A percentile compares a stretch with the other conserved stretches of the same genome.
Conservation (phyloP, 1,139 yeast genomes). For the Yamadazyma dendronema region DNA sequence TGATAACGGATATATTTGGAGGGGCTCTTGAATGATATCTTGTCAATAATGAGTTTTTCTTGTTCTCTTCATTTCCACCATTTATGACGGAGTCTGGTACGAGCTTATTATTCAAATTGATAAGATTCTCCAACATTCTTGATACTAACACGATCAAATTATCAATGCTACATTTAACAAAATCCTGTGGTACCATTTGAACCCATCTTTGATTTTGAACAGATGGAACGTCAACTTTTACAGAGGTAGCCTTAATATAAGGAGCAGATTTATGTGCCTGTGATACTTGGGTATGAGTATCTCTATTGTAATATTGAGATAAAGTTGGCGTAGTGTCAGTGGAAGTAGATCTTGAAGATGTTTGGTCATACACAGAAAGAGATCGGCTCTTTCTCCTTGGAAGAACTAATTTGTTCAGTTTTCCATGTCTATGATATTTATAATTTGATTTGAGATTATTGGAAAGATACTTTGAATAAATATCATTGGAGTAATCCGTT, state of each 20-base stretch:
- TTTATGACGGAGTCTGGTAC: constrained; percentile 36
- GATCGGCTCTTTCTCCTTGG: constrained; percentile 6
- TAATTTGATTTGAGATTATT: constrained; percentile 4
- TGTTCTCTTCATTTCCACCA: constrained; percentile 16
- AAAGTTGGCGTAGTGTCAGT: constrained; percentile 2
- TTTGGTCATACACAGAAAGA: constrained; percentile 5
- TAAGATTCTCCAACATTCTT: constrained; percentile 75
- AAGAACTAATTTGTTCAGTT: constrained; percentile 4
- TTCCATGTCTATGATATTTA: not conserved
- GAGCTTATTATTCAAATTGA: constrained; percentile 62
- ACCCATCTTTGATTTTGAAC: constrained; percentile 4
- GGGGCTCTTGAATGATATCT: constrained; percentile 93
- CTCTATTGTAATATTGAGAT: not conserved
- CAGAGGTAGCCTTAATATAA: constrained; percentile 7
- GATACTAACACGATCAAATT: constrained; percentile 72
- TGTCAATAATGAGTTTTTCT: constrained; percentile 48
- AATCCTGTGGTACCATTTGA: constrained; percentile 44
- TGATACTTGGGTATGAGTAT: not conserved
- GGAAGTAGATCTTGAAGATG: constrained; percentile 5
- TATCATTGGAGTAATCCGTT: constrained; percentile 4
- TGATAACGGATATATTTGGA: constrained; percentile 78
- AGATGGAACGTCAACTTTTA: constrained; percentile 4
- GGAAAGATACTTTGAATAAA: constrained; percentile 10
- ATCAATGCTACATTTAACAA: constrained; percentile 64
- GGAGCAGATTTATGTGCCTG: not conserved